Conservation (phyloP, 306 rosid species). For the Boehmeria nivea region DNA sequence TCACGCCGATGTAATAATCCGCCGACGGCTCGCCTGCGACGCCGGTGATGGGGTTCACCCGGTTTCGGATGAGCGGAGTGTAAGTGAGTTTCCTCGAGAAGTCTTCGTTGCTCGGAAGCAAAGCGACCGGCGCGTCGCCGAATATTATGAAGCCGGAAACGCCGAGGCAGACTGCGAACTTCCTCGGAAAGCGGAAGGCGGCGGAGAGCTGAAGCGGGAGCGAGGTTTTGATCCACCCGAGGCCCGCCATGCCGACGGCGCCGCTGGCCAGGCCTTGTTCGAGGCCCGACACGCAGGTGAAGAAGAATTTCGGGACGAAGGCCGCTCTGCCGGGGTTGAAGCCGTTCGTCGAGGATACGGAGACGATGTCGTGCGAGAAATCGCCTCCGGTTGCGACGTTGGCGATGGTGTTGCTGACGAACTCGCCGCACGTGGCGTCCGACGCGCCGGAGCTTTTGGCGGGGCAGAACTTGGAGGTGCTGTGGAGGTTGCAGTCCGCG, state of each 20-base stretch:
- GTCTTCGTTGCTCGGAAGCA: no score
- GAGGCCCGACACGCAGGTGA: slow-evolving; percentile 34
- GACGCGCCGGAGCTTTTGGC: background rate
- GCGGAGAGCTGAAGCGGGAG: slow-evolving; percentile 48
- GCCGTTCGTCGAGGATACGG: slow-evolving; percentile 37
- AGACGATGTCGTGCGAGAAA: slow-evolving; percentile 31
- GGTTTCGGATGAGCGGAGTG: slow-evolving; percentile 51
- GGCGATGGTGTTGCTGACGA: slow-evolving; percentile 37
- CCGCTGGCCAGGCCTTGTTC: slow-evolving; percentile 40
- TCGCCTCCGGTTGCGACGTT: slow-evolving; percentile 24
- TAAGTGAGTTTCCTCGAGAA: slow-evolving; percentile 18
- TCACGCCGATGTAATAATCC: slow-evolving; percentile 56
- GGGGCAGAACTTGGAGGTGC: no score
- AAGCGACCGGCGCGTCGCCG: no score
- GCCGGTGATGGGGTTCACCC: slow-evolving; percentile 26
- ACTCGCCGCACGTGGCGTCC: slow-evolving; percentile 37
- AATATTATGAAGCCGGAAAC: slow-evolving; percentile 26
- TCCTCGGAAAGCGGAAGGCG: slow-evolving; percentile 32
- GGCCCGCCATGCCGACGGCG: slow-evolving; percentile 57
- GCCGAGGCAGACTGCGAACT: slow-evolving; percentile 52
- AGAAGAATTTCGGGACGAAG: slow-evolving; percentile 34
- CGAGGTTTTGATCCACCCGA: slow-evolving; percentile 38
- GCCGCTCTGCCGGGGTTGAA: slow-evolving; percentile 11
- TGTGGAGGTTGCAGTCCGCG: no score
- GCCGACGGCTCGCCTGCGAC: slow-evolving; percentile 31